phyloP scores from a whole-genome alignment of 306 rosid genomes.

The Begonia peltatifolia region DNA sequence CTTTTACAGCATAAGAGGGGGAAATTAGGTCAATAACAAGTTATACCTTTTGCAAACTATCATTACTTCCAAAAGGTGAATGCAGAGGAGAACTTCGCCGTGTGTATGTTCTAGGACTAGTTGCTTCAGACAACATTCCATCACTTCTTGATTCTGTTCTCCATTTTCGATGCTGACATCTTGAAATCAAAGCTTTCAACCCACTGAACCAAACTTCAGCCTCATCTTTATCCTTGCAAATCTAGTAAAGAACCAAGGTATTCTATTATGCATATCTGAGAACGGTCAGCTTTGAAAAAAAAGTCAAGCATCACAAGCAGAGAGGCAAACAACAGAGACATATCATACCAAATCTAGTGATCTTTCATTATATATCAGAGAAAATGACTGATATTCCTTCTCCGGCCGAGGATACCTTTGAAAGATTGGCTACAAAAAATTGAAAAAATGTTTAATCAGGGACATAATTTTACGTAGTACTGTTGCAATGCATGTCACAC shows the following conservation, averaged over 20 bases:
- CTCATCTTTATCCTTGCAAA: slow-evolving; percentile 99
- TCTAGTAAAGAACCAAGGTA: slow-evolving; percentile 38
- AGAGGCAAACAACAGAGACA: slow-evolving; percentile 10
- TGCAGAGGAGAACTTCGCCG: slow-evolving; percentile 90
- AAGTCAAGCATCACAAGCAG: slow-evolving; percentile 5
- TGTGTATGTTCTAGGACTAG: slow-evolving; percentile 92
- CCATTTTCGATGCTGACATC: slow-evolving; percentile 82
- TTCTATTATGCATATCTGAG: neutral
- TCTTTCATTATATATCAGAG: slow-evolving; percentile 88
- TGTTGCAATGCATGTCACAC: too few species aligned
- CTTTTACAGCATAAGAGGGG: slow-evolving; percentile 11
- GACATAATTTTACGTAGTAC: too few species aligned
- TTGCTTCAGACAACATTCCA: slow-evolving; percentile 87
- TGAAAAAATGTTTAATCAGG: slow-evolving; percentile 22
- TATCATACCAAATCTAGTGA: slow-evolving; percentile 77
- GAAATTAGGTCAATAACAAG: slow-evolving; percentile 10
- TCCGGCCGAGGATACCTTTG: slow-evolving; percentile 98
- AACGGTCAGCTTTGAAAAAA: neutral
- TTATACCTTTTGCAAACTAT: slow-evolving; percentile 80
- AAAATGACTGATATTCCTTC: slow-evolving; percentile 98
- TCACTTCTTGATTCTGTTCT: slow-evolving; percentile 98
- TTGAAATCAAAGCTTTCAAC: slow-evolving; percentile 81
- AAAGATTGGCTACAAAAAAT: slow-evolving; percentile 79
- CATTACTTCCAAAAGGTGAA: slow-evolving; percentile 93
- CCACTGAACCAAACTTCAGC: slow-evolving; percentile 99